These are phyloP conservation scores for Gliomastix tumulicola DNA, from an alignment of 2,329 filamentous ascomycete genomes.

Conservation along the genomic window DNA sequence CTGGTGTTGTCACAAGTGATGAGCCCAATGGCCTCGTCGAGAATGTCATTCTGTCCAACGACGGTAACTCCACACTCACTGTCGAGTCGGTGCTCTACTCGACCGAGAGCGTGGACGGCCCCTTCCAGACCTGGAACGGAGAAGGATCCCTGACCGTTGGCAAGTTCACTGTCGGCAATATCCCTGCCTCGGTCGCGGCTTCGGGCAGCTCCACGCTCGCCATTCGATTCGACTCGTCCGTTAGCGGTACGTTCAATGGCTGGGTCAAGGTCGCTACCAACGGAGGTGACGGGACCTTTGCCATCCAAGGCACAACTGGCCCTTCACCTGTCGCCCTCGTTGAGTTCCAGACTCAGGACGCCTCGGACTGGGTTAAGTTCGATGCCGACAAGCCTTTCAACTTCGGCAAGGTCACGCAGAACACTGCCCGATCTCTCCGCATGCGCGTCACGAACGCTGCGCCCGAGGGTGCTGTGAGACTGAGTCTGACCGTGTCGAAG, in stretches of 20 bases:
- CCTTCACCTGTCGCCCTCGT: slow-evolving; percentile 40
- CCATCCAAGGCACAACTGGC: slow-evolving; percentile 41
- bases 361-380: slow-evolving; percentile 41
- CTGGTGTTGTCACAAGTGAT: slow-evolving; percentile 36
- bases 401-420: slow-evolving; percentile 49
- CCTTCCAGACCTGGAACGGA: slow-evolving; percentile 29
- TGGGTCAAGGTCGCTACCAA: slow-evolving; percentile 39
- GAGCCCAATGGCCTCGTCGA: slow-evolving; percentile 28
- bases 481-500: slow-evolving; percentile 54
- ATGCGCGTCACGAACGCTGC: slow-evolving; percentile 48
- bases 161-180: slow-evolving; percentile 37
- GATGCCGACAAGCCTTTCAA: slow-evolving; percentile 34
- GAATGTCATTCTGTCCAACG: slow-evolving; percentile 39
- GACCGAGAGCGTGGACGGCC: slow-evolving; percentile 31
- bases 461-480: slow-evolving; percentile 30
- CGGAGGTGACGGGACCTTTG: slow-evolving; percentile 41
- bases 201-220: slow-evolving; percentile 29
- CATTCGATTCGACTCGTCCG: slow-evolving; percentile 38
- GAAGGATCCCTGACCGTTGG: slow-evolving; percentile 30
- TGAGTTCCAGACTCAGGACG: slow-evolving; percentile 48
- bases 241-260: slow-evolving; percentile 38
- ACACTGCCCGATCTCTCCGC: slow-evolving; percentile 35
- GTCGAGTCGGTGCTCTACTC: slow-evolving; percentile 38
- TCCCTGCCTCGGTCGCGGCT: slow-evolving; percentile 36
- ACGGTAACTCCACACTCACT: slow-evolving; percentile 36